These are phyloP conservation scores for Hypoxylon sp. DNA, from an alignment of 2,329 filamentous ascomycete genomes.

Conservation along the genomic window DNA sequence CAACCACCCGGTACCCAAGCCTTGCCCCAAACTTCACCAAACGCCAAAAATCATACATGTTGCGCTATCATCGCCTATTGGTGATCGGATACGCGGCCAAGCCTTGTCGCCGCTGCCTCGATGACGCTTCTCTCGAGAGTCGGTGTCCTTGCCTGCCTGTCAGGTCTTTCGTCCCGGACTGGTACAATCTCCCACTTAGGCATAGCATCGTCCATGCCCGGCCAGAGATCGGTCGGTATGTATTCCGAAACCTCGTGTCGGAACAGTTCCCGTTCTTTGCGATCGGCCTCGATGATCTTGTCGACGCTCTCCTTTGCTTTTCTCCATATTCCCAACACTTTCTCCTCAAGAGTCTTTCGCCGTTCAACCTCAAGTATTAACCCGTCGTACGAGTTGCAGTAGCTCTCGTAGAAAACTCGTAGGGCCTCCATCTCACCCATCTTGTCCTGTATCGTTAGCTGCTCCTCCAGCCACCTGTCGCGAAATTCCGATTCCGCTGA, in stretches of 20 bases:
- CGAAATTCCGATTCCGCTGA: conserved; percentile 70
- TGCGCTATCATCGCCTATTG: conserved; percentile 4
- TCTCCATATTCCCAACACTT: conserved; percentile 75
- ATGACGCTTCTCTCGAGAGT: conserved; percentile 43
- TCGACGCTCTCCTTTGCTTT: conserved; percentile 82
- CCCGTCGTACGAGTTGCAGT: conserved; percentile 82
- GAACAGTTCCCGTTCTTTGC: conserved; percentile 77
- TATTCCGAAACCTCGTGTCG: conserved; percentile 84
- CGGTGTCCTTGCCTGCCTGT: conserved; percentile 40
- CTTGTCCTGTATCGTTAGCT: conserved; percentile 70
- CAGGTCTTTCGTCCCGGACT: conserved; percentile 43
- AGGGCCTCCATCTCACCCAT: conserved; percentile 81
- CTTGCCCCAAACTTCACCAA: conserved; percentile 2
- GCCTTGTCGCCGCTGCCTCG: conserved; percentile 40
- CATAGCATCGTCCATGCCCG: conserved; percentile 70
- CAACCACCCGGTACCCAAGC: conserved; percentile 9
- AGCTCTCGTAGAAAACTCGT: conserved; percentile 85
- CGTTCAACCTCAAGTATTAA: conserved; percentile 85
- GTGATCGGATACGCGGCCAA: conserved; percentile 20
- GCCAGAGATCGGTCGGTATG: conserved; percentile 88
- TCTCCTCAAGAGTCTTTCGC: conserved; percentile 74
- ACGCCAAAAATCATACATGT: conserved; percentile 21
- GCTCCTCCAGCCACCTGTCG: conserved; percentile 76
- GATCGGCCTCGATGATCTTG: conserved; percentile 76
- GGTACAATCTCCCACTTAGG: conserved; percentile 59